Conservation (phyloP, 495 filamentous ascomycete genomes). For the Penicillium pulvis region DNA sequence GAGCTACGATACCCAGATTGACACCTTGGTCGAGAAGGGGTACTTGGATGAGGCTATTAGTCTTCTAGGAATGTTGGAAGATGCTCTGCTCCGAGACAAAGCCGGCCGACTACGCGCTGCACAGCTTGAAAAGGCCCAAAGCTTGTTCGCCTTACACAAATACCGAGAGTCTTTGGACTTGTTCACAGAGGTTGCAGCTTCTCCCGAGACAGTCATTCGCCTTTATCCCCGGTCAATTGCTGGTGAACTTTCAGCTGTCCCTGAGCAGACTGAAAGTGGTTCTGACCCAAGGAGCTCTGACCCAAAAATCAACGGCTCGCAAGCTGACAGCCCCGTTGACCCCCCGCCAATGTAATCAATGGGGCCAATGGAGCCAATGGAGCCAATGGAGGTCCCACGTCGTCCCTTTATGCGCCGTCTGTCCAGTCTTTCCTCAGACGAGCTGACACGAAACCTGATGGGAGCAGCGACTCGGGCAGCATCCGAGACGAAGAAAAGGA, state of each 20-base stretch:
- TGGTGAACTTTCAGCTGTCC: slow-evolving; percentile 68
- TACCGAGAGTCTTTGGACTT: slow-evolving; percentile 89
- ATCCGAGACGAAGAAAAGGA: slow-evolving; percentile 48
- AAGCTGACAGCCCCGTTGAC: slow-evolving; percentile 32
- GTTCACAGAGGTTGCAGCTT: slow-evolving; percentile 84
- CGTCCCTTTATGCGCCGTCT: slow-evolving; percentile 50
- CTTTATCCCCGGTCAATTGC: slow-evolving; percentile 84
- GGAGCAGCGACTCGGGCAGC: slow-evolving; percentile 49
- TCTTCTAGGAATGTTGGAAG: slow-evolving; percentile 83
- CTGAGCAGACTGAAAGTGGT: slow-evolving; percentile 51
- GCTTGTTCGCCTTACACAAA: slow-evolving; percentile 76
- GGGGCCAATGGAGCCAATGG: slow-evolving; percentile 7
- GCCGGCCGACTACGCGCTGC: slow-evolving; percentile 74
- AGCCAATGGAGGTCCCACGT: background rate
- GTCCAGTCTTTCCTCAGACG: slow-evolving; percentile 59
- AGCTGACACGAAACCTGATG: slow-evolving; percentile 23
- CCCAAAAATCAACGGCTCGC: slow-evolving; percentile 36
- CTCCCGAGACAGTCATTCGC: slow-evolving; percentile 84
- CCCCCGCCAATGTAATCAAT: slow-evolving; percentile 19
- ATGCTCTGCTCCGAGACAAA: slow-evolving; percentile 86
- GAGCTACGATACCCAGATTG: slow-evolving; percentile 89
- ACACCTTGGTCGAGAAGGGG: slow-evolving; percentile 74
- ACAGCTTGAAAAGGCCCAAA: slow-evolving; percentile 87
- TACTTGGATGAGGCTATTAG: slow-evolving; percentile 92
- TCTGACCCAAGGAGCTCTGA: slow-evolving; percentile 37